phyloP scores from a whole-genome alignment of 2,329 filamentous ascomycete species.

The Penicillium polonicum region DNA sequence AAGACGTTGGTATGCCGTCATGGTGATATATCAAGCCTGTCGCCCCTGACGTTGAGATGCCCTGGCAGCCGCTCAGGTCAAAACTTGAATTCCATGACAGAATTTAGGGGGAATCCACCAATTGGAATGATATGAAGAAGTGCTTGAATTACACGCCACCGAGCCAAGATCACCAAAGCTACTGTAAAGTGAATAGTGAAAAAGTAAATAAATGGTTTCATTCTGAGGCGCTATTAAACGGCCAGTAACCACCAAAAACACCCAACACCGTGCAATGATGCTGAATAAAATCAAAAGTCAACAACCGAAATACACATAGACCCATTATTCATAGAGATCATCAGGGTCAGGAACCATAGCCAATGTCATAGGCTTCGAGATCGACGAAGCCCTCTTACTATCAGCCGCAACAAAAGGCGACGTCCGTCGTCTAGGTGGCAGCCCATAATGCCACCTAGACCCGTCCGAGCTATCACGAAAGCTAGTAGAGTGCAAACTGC shows the following conservation, averaged over 20 bases:
- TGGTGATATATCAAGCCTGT: neutral
- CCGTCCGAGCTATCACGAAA: slow-evolving; percentile 13
- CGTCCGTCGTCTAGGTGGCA: slow-evolving; percentile 16
- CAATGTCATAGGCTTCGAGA: slow-evolving; percentile 30
- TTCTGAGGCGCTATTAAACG: neutral
- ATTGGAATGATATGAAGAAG: neutral
- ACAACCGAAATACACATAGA: neutral
- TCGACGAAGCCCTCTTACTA: slow-evolving; percentile 21
- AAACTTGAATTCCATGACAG: too few relatives aligned
- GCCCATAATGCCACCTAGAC: slow-evolving; percentile 11
- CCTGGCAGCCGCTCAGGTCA: neutral
- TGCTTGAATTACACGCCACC: neutral
- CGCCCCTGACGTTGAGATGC: neutral
- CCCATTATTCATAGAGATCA: slow-evolving; percentile 34
- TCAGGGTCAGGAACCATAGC: slow-evolving; percentile 40
- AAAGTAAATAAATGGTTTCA: neutral
- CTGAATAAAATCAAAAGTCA: neutral
- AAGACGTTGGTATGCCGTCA: slow-evolving; percentile 12
- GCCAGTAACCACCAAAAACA: neutral
- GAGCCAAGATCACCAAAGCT: neutral
- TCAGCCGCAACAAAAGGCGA: slow-evolving; percentile 21
- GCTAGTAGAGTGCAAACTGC: slow-evolving; percentile 13
- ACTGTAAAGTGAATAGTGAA: neutral
- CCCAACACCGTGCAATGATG: slow-evolving; percentile 5
- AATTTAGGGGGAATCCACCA: neutral